Evolutionary conservation across 169 alveolate genomes (phyloP).

Genomic region (Ichthyophthirius multifiliis): DNA sequence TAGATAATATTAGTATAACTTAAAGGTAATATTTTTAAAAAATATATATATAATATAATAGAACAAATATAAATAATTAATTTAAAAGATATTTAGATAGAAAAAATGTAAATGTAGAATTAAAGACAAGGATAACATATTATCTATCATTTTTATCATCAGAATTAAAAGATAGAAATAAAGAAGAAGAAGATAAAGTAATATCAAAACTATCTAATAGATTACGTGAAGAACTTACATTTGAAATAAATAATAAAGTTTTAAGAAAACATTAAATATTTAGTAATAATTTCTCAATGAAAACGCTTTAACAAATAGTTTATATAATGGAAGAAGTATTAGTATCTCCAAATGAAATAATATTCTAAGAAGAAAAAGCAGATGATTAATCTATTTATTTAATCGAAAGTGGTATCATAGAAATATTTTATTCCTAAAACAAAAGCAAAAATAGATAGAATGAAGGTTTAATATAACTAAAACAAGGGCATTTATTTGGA

Average conservation of each 20-base stretch:
- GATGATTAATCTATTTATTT: conserved; percentile 8
- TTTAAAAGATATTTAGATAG: not conserved
- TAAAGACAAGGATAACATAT: not conserved
- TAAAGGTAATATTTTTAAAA: not conserved
- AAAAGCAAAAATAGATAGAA: not conserved
- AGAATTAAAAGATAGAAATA: not conserved
- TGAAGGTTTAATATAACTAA: not conserved
- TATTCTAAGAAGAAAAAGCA: not conserved
- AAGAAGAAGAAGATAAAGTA: conserved; percentile 7
- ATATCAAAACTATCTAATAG: not conserved
- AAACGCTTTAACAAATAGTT: not conserved
- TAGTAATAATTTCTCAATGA: not conserved
- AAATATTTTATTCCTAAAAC: not conserved
- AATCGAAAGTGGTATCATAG: not conserved
- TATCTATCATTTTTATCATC: not conserved
- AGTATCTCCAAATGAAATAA: conserved; percentile 6
- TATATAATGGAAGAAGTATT: not conserved
- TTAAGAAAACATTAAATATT: not conserved
- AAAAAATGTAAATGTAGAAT: not conserved
- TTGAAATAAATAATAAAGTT: conserved; percentile 1
- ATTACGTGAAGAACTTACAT: not conserved
- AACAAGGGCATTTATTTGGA: not conserved
- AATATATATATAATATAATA: no score
- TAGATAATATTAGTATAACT: not conserved
- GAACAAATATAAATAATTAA: no score